Conservation (phyloP, 176 grass and related monocot genomes). For the Oryza rufipogon region DNA sequence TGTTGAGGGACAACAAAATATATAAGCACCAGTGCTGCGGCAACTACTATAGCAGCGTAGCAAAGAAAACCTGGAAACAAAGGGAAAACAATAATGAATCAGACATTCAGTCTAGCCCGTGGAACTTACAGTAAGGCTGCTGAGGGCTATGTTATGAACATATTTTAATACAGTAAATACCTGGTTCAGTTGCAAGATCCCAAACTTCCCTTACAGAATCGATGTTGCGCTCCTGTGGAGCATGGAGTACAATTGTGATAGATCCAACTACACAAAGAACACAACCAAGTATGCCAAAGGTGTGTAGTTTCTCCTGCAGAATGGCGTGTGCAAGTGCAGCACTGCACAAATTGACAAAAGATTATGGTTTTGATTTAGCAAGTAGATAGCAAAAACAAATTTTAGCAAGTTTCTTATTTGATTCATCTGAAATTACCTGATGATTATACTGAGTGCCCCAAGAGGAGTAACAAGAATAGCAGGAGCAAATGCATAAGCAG, state of each 20-base stretch:
- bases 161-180: constrained; percentile 43
- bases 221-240: constrained; percentile 83
- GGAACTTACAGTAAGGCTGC: constrained; percentile 6
- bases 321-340: constrained; percentile 89
- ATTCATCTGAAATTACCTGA: constrained; percentile 64
- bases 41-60: constrained; percentile 74
- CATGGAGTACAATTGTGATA: constrained; percentile 91
- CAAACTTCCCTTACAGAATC: constrained; percentile 94
- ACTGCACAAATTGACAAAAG: constrained; percentile 54
- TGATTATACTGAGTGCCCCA: constrained; percentile 97
- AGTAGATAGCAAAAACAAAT: constrained; percentile 25
- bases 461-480: constrained; percentile 96
- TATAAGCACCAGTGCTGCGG: constrained; percentile 75
- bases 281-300: constrained; percentile 88
- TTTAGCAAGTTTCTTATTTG: constrained; percentile 13
- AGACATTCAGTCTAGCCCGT: constrained; percentile 19
- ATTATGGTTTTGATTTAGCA: constrained; percentile 29
- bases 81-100: constrained; percentile 33
- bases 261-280: constrained; percentile 95
- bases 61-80: constrained; percentile 80
- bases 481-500: constrained; percentile 96
- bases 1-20: constrained; percentile 81
- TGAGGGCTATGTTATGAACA: constrained; percentile 14
- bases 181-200: constrained; percentile 95
- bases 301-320: constrained; percentile 82